A percentile compares a stretch with the other conserved stretches of the same genome.
These are phyloP conservation scores for Nakazawaea ambrosiae DNA, from an alignment of 805 yeast species.

Conservation along the genomic window DNA sequence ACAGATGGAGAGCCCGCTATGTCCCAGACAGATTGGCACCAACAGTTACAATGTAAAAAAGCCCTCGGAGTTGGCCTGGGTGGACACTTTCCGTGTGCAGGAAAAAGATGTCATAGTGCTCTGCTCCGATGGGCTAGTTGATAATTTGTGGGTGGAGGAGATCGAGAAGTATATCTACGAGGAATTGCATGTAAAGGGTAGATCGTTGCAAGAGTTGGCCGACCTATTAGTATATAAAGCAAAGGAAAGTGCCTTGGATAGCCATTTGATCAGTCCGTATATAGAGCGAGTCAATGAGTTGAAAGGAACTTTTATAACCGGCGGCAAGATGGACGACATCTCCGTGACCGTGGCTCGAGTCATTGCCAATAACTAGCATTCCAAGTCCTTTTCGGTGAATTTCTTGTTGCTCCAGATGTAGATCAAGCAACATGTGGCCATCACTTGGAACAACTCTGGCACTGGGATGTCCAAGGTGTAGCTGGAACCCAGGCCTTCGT, in stretches of 20 bases:
- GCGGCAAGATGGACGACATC: conserved; percentile 52
- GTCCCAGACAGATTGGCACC: conserved; percentile 52
- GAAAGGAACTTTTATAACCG: conserved; percentile 30
- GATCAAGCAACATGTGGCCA: conserved; percentile 5
- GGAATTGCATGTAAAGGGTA: neutral
- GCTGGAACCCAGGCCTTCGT: conserved; percentile 2
- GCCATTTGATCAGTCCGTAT: conserved; percentile 45
- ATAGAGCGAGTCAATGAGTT: conserved; percentile 42
- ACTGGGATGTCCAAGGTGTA: neutral
- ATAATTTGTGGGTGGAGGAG: conserved; percentile 44
- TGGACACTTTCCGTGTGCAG: conserved; percentile 30
- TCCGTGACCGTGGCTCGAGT: conserved; percentile 44
- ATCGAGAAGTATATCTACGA: conserved; percentile 19
- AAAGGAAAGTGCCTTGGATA: conserved; percentile 45
- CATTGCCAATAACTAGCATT: conserved; percentile 10
- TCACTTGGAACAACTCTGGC: conserved; percentile 4
- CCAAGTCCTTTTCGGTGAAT: neutral
- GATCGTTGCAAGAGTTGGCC: conserved; percentile 32
- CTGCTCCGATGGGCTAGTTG: conserved; percentile 50
- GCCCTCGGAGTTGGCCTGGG: conserved; percentile 44
- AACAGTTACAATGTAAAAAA: conserved; percentile 28
- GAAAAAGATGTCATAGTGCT: conserved; percentile 36
- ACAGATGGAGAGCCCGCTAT: conserved; percentile 36
- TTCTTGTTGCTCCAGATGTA: conserved; percentile 7
- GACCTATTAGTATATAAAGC: conserved; percentile 33